Conservation (phyloP, 768 basidiomycete genomes). For the Boletus sensibilis region DNA sequence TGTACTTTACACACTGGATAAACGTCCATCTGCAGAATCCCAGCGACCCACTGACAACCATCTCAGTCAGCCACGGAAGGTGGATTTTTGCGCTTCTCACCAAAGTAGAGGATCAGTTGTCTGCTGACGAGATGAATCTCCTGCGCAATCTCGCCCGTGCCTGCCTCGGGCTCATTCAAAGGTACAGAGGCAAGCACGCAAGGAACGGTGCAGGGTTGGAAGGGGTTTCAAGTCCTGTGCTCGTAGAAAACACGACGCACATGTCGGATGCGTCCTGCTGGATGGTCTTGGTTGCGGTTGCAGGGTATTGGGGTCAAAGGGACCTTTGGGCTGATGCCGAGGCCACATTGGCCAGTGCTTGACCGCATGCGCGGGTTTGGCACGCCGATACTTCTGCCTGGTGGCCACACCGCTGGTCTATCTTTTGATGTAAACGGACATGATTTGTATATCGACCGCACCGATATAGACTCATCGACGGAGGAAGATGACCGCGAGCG, state of each 20-base stretch:
- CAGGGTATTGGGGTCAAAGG: slow-evolving; percentile 71
- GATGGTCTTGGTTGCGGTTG: slow-evolving; percentile 66
- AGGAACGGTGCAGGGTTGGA: slow-evolving; percentile 11
- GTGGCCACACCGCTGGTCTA: not conserved
- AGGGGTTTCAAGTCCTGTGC: not conserved
- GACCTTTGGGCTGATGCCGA: slow-evolving; percentile 82
- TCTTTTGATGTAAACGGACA: slow-evolving; percentile 8
- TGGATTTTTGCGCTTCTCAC: slow-evolving; percentile 80
- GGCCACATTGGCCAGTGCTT: slow-evolving; percentile 37
- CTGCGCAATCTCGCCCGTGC: slow-evolving; percentile 73
- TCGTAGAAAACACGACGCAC: slow-evolving; percentile 25
- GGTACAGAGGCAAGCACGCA: slow-evolving; percentile 20
- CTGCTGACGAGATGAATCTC: slow-evolving; percentile 75
- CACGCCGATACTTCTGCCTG: not conserved
- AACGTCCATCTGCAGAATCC: slow-evolving; percentile 53
- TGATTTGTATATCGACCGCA: not conserved
- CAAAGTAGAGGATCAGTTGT: slow-evolving; percentile 64
- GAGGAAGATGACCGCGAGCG: not conserved
- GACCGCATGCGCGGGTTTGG: slow-evolving; percentile 2
- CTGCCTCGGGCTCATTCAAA: slow-evolving; percentile 55
- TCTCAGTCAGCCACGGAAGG: slow-evolving; percentile 58
- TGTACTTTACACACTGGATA: slow-evolving; percentile 85
- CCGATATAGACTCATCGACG: not conserved
- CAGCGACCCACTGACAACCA: slow-evolving; percentile 37
- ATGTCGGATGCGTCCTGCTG: slow-evolving; percentile 59